Conservation (phyloP, 2,329 filamentous ascomycete genomes). For the Westerdykella ornata region DNA sequence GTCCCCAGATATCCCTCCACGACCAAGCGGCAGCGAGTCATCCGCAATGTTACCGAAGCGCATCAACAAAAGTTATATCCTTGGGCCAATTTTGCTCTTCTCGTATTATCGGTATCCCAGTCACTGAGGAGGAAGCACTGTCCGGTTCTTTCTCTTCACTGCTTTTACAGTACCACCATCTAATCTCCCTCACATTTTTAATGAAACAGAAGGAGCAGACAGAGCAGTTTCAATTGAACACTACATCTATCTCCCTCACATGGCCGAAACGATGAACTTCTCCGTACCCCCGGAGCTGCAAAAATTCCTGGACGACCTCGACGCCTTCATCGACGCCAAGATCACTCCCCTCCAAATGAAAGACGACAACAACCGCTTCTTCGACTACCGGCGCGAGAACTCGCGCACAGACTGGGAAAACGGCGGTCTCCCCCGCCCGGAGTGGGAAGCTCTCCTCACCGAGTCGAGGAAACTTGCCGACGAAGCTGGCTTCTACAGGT, state of each 20-base stretch:
- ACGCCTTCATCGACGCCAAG: constrained; percentile 50
- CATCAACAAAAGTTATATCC: constrained; percentile 7
- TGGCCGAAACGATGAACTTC: constrained; percentile 46
- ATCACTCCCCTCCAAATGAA: constrained; percentile 51
- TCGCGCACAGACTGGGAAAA: constrained; percentile 56
- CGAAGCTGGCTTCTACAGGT: constrained; percentile 54
- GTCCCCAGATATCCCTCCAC: constrained; percentile 7
- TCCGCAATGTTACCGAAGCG: constrained; percentile 19
- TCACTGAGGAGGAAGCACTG: constrained; percentile 1
- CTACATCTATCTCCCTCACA: constrained; percentile 1
- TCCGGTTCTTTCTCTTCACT: background rate
- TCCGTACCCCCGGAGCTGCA: constrained; percentile 48
- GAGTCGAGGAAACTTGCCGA: constrained; percentile 50
- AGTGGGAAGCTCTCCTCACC: constrained; percentile 53
- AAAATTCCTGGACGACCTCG: constrained; percentile 45
- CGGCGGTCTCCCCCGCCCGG: constrained; percentile 49
- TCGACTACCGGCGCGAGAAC: constrained; percentile 58
- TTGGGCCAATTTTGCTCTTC: background rate
- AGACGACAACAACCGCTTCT: constrained; percentile 58
- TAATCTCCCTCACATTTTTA: background rate
- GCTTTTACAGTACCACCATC: background rate
- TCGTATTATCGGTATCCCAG: constrained; percentile 4
- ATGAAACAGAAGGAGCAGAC: no score
- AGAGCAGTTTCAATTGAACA: no score
- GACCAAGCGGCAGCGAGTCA: constrained; percentile 24